Conservation (phyloP, 2,329 filamentous ascomycete species). For the Huntiella bhutanensis region DNA sequence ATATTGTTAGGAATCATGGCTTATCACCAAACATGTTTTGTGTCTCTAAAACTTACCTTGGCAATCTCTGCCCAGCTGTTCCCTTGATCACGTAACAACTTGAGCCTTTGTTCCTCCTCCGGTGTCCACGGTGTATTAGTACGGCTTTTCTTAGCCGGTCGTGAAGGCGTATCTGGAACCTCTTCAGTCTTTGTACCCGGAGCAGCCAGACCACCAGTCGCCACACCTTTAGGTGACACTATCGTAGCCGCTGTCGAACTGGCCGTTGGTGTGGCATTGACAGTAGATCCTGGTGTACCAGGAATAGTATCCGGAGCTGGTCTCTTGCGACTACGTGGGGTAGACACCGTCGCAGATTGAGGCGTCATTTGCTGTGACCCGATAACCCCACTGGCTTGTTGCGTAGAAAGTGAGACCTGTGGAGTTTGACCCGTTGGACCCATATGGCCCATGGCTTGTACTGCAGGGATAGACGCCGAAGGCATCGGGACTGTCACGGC, state of each 20-base stretch:
- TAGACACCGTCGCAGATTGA: constrained; percentile 14
- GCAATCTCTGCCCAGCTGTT: constrained; percentile 97
- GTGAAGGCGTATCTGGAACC: neutral
- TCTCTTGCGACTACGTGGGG: constrained; percentile 23
- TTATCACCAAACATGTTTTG: neutral
- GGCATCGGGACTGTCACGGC: neutral
- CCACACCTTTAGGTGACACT: constrained; percentile 14
- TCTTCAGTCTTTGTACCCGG: constrained; percentile 12
- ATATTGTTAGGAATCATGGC: neutral
- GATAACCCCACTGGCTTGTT: constrained; percentile 7
- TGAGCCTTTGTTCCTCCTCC: constrained; percentile 77
- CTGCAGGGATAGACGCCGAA: neutral
- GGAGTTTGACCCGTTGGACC: too few species aligned
- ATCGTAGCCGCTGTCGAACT: constrained; percentile 15
- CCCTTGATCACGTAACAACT: constrained; percentile 82
- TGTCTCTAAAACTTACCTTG: constrained; percentile 62
- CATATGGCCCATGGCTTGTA: too few species aligned
- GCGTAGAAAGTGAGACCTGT: neutral
- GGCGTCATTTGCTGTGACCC: constrained; percentile 22
- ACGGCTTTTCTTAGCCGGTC: constrained; percentile 62
- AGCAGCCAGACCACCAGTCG: constrained; percentile 17
- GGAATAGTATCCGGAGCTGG: constrained; percentile 22
- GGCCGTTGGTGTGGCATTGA: constrained; percentile 19
- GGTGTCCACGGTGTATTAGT: constrained; percentile 99
- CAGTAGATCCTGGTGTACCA: constrained; percentile 3